Evolutionary conservation across 208 protist species (phyloP).

Genomic region (Acanthamoeba lenticulata): DNA sequence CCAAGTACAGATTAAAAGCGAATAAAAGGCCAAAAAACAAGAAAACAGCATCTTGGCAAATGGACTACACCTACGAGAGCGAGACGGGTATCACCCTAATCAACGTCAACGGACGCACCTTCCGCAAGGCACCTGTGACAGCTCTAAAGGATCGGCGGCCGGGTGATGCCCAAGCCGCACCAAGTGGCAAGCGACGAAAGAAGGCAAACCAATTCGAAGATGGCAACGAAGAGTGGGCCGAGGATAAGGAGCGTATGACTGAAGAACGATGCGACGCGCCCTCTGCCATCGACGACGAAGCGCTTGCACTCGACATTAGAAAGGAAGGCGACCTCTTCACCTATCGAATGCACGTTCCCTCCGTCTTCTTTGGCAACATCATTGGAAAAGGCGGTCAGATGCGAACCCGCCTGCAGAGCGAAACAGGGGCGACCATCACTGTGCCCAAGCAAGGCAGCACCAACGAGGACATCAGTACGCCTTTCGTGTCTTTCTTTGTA

Average conservation of each 20-base stretch:
- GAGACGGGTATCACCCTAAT: neutral
- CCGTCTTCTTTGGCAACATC: conserved; percentile 27
- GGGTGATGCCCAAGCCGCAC: neutral
- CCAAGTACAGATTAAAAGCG: too few relatives aligned
- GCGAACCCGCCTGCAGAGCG: neutral
- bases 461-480: neutral
- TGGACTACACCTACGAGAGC: neutral
- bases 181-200: neutral
- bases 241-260: neutral
- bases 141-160: neutral
- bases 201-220: neutral
- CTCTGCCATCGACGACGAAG: neutral
- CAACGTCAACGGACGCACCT: neutral
- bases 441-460: conserved; percentile 22
- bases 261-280: neutral
- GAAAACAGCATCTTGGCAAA: neutral
- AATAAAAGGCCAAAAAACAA: too few relatives aligned
- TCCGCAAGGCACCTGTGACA: neutral
- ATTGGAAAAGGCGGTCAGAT: conserved; percentile 39
- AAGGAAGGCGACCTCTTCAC: conserved; percentile 18
- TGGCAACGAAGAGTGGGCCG: neutral
- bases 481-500: neutral
- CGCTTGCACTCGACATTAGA: neutral
- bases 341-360: neutral
- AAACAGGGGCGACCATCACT: neutral